phyloP scores from a whole-genome alignment of 345 rosid species.

The Schrenkiella parvula region DNA sequence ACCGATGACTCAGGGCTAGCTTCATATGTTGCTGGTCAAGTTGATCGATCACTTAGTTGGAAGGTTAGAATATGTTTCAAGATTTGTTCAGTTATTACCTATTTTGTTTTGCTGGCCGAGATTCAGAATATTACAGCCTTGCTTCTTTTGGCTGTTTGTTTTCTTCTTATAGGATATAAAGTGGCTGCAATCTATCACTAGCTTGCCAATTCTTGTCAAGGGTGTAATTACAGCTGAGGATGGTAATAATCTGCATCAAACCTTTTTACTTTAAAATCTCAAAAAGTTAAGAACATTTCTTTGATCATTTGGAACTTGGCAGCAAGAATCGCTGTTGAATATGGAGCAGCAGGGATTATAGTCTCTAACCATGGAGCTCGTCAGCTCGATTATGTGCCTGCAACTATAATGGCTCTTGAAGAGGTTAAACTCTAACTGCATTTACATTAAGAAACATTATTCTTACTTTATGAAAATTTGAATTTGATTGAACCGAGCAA shows the following conservation, averaged over 20 bases:
- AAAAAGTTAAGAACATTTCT: not conserved
- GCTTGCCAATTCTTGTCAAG: conserved; percentile 86
- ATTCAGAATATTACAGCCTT: not conserved
- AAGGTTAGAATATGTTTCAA: conserved; percentile 43
- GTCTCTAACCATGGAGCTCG: conserved; percentile 98
- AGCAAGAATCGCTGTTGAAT: conserved; percentile 69
- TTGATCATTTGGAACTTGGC: conserved; percentile 14
- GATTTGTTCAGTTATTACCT: not conserved
- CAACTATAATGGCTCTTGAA: conserved; percentile 80
- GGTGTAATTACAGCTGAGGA: conserved; percentile 94
- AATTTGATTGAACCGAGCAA: not conserved
- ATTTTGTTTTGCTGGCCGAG: not conserved
- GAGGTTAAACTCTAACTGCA: conserved; percentile 43
- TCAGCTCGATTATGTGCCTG: conserved; percentile 89
- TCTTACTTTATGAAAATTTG: not conserved
- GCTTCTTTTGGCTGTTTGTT: not conserved
- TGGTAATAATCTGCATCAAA: conserved; percentile 37
- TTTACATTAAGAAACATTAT: not conserved
- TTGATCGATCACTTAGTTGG: conserved; percentile 84
- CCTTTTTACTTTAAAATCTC: not conserved
- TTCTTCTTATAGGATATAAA: conserved; percentile 56
- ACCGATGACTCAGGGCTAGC: conserved; percentile 82
- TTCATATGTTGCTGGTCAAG: conserved; percentile 84
- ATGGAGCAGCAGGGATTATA: conserved; percentile 86
- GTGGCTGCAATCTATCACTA: conserved; percentile 93